Evolutionary conservation across 164 flowering plant genomes (phyloP), one percentile per base, ranked within the genome.

Genomic region (Vitis cinerea): DNA sequence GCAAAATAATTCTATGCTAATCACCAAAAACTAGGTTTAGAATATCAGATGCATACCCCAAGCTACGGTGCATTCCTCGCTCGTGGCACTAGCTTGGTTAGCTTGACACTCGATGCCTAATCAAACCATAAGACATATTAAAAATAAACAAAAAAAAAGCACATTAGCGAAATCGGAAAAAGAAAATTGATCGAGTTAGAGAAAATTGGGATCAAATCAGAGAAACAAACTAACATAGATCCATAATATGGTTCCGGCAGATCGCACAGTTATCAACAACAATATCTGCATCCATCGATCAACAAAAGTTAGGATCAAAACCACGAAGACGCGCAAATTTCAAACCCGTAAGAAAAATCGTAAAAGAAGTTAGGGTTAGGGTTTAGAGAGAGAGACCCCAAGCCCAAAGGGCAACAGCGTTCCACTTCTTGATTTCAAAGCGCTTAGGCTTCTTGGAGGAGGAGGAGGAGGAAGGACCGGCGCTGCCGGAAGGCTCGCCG

Each of bases 341-440:
- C 54, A n/a, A 55, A 52, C 10, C 6, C 16, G 15, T 4, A n/a
- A 53, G 56, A 12, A 10, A 65, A 31, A 7, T 5, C 23, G 63
- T 13, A 52, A 30, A 52, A 0, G 23, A 10, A 19, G 17, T 0
- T 3, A 64, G 70, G 61, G 50, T 66, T 71, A 64, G 72, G 74
- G 58, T 72, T 70, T 2, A 13, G 71, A 7, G 12, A 70, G 19
- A 62, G 8, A 50, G 79, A 87, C 90, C 90, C 88, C 90, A 87
- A 51, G 90, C 90, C 90, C 90, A 87, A 15, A 86, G 88, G 17
- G 90, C 69, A 44, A 86, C 90, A 61, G 90, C 90, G 74, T 83
- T 87, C 90, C 90, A 87, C 80, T 87, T 87, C 54, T 87, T 87
- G 83, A 87, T 85, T 81, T 87, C 90, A 66, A 87, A 87, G 0